Evolutionary conservation across 805 yeast species (phyloP).

Genomic region (Maudiozyma pseudohumilis): DNA sequence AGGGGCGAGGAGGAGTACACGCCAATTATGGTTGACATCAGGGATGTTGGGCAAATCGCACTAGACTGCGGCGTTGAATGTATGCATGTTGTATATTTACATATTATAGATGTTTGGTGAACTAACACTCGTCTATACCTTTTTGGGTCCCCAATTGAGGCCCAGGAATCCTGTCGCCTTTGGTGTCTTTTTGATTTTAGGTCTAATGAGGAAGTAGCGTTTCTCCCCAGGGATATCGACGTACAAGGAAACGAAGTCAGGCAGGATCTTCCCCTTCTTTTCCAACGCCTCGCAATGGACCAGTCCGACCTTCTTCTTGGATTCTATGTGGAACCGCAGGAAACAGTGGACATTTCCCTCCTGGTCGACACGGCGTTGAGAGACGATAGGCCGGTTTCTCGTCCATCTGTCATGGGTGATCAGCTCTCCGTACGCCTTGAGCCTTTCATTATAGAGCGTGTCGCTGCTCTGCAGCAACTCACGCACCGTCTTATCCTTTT

Average conservation of each 20-base stretch:
- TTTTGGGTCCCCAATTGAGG: slow-evolving; percentile 78
- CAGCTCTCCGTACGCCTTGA: slow-evolving; percentile 77
- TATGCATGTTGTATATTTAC: neutral
- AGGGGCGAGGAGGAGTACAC: neutral
- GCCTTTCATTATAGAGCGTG: slow-evolving; percentile 39
- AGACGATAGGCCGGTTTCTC: slow-evolving; percentile 74
- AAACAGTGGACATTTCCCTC: slow-evolving; percentile 72
- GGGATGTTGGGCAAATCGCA: neutral
- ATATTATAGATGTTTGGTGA: neutral
- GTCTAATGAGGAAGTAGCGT: slow-evolving; percentile 61
- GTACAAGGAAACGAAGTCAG: slow-evolving; percentile 62
- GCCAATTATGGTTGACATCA: neutral
- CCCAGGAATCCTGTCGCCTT: slow-evolving; percentile 60
- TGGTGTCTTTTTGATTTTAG: slow-evolving; percentile 39
- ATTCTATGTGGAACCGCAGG: slow-evolving; percentile 82
- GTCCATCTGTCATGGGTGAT: slow-evolving; percentile 67
- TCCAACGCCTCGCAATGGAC: slow-evolving; percentile 77
- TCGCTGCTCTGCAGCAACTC: slow-evolving; percentile 42
- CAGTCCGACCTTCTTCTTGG: slow-evolving; percentile 52
- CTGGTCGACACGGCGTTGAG: slow-evolving; percentile 51
- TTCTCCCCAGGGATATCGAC: slow-evolving; percentile 65
- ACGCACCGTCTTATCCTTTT: slow-evolving; percentile 54
- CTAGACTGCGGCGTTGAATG: no score
- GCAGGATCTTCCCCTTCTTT: slow-evolving; percentile 44
- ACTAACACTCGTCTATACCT: slow-evolving; percentile 31